Evolutionary conservation across 2,329 filamentous ascomycete species (phyloP).

Genomic region (Pseudocercospora musae): DNA sequence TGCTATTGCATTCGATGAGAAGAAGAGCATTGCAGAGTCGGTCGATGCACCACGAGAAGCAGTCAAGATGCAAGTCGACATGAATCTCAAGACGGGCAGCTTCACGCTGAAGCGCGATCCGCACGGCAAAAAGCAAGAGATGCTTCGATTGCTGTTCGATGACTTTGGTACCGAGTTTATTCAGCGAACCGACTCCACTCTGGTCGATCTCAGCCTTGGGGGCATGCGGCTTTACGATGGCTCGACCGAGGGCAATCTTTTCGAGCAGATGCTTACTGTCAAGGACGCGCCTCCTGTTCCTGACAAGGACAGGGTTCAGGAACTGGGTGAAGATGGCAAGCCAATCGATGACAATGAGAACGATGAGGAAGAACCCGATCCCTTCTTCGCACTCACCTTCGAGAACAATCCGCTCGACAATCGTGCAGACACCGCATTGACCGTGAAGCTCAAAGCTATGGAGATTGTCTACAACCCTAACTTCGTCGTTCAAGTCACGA

Average conservation of each 20-base stretch:
- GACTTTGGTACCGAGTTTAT: slow-evolving; percentile 87
- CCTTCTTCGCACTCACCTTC: slow-evolving; percentile 87
- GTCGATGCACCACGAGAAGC: slow-evolving; percentile 89
- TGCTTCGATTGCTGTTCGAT: slow-evolving; percentile 90
- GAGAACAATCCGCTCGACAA: slow-evolving; percentile 94
- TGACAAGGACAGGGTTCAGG: slow-evolving; percentile 48
- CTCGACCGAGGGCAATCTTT: slow-evolving; percentile 85
- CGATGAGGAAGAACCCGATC: slow-evolving; percentile 58
- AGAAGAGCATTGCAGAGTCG: slow-evolving; percentile 79
- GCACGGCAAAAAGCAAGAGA: slow-evolving; percentile 72
- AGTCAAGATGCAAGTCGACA: slow-evolving; percentile 87
- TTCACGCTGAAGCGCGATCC: slow-evolving; percentile 88
- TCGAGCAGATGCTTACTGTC: slow-evolving; percentile 91
- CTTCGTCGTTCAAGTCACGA: slow-evolving; percentile 83
- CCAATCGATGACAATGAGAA: slow-evolving; percentile 45
- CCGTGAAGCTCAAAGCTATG: slow-evolving; percentile 87
- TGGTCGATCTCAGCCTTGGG: slow-evolving; percentile 84
- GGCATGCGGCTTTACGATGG: slow-evolving; percentile 94
- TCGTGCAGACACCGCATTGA: slow-evolving; percentile 85
- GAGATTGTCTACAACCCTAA: slow-evolving; percentile 97
- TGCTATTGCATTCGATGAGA: slow-evolving; percentile 98
- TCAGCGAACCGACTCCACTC: slow-evolving; percentile 84
- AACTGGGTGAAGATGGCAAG: slow-evolving; percentile 48
- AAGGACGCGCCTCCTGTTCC: slow-evolving; percentile 72
- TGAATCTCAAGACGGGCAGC: slow-evolving; percentile 90